Base-by-base conservation (phyloP, 139 green algal species). In the Astrephomene gubernaculifera region DNA sequence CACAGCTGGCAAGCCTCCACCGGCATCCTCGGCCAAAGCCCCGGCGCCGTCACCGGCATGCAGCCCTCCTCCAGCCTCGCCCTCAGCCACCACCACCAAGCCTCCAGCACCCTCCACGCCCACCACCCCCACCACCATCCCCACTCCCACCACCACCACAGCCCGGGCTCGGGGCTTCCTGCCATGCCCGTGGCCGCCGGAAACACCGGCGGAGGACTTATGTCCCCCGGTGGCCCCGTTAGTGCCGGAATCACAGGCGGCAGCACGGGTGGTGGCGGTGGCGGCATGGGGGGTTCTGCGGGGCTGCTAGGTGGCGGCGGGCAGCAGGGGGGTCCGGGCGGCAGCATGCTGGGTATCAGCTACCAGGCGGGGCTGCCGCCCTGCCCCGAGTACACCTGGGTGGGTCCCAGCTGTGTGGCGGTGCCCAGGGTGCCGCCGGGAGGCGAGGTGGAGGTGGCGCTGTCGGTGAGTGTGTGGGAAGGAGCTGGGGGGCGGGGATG, bases 331-430 rank as follows among this genome's bases (percentile, higher is more conserved):
- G 63, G 63, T 8, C 29, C 22, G 41, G 39, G 67, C 24, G 12
- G 44, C 45, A 36, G 38, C 36, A 63, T 43, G 69, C 57, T 41
- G 54, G 60, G 17, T 2, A 86, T 86, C 31, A 63, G 53, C 12
- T 65, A 73, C 39, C 70, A 86, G 54, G 88, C 88, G 29, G 81
- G 84, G 2, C 43, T 93, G 85, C 39, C 90, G 22, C 74, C 88
- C 22, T 83, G 78, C 36, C 57, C 73, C 5, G 90, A 89, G 57
- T 86, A 90, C 27, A 65, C 79, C 12, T 94, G 92, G 92, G 87
- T 85, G 63, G 90, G 90, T 0, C 49, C 64, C 5, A 90, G 89
- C 22, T 85, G 65, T 31, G 82, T 85, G 70, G 52, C 74, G n/a
- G 36, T 94, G 60, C 68, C 63, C 6, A 9, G 21, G 0, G 53